phyloP scores from a whole-genome alignment of 2,329 filamentous ascomycete species.

The Lecanosticta acicola region DNA sequence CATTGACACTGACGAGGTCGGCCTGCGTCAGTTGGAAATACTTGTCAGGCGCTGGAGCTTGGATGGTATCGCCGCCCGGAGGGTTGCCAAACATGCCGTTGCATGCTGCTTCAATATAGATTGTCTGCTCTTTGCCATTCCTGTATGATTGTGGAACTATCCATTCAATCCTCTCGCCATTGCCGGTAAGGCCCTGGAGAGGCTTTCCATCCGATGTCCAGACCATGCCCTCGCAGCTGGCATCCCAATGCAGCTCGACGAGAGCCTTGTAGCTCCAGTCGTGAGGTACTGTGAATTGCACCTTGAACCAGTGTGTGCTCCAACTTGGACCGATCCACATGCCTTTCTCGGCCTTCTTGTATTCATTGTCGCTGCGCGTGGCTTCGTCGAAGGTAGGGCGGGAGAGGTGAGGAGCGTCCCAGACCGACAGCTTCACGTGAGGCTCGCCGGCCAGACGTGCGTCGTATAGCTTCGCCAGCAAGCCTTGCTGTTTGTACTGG shows the following conservation, averaged over 20 bases:
- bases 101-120: conserved; percentile 98
- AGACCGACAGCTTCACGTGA: conserved; percentile 70
- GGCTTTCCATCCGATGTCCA: conserved; percentile 89
- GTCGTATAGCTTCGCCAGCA: conserved; percentile 65
- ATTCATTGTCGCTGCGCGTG: conserved; percentile 57
- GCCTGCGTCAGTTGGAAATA: conserved; percentile 72
- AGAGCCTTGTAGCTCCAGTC: conserved; percentile 69
- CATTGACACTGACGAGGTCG: conserved; percentile 82
- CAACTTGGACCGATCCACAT: conserved; percentile 86
- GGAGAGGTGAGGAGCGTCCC: conserved; percentile 62
- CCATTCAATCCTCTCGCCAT: conserved; percentile 86
- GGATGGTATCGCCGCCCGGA: conserved; percentile 74
- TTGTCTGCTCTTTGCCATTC: conserved; percentile 77
- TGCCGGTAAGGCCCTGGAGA: conserved; percentile 84
- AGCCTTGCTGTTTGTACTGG: conserved; percentile 46
- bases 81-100: conserved; percentile 98
- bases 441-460: conserved; percentile 61
- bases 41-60: conserved; percentile 79
- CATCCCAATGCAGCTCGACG: conserved; percentile 95
- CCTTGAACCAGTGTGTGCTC: conserved; percentile 96
- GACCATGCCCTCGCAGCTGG: conserved; percentile 87
- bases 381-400: conserved; percentile 86
- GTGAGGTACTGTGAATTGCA: conserved; percentile 70
- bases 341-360: conserved; percentile 68
- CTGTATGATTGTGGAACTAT: conserved; percentile 74